phyloP scores from a whole-genome alignment of 345 rosid genomes.

The Clausena lansium region DNA sequence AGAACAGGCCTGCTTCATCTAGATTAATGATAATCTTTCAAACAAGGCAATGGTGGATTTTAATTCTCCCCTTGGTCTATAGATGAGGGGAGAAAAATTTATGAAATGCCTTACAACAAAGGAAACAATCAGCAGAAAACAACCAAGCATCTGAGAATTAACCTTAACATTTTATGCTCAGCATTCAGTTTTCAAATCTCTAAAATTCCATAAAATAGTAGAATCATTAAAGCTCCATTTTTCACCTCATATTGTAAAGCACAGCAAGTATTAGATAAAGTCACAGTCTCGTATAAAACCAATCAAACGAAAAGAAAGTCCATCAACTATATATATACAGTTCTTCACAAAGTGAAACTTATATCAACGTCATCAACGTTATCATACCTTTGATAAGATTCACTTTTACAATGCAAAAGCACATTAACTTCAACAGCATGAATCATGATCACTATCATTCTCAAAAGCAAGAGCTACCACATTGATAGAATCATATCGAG shows the following conservation, averaged over 20 bases:
- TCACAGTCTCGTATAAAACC: not conserved
- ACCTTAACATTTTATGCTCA: not conserved
- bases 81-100: not conserved
- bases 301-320: too few species aligned
- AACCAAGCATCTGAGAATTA: not conserved
- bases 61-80: not conserved
- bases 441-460: slow-evolving; percentile 57
- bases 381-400: slow-evolving; percentile 50
- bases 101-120: not conserved
- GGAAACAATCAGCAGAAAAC: not conserved
- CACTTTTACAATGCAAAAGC: slow-evolving; percentile 50
- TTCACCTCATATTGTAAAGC: not conserved
- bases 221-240: not conserved
- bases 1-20: not conserved
- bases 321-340: too few species aligned
- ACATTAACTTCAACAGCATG: slow-evolving; percentile 43
- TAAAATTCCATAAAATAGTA: not conserved
- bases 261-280: slow-evolving; percentile 12
- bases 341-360: too few species aligned
- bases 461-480: slow-evolving; percentile 65
- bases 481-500: slow-evolving; percentile 80
- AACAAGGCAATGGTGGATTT: not conserved
- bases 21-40: not conserved
- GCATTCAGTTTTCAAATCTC: not conserved
- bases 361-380: too few species aligned